These are phyloP conservation scores for Xylaria curta DNA, from an alignment of 495 filamentous ascomycete genomes.

Conservation along the genomic window DNA sequence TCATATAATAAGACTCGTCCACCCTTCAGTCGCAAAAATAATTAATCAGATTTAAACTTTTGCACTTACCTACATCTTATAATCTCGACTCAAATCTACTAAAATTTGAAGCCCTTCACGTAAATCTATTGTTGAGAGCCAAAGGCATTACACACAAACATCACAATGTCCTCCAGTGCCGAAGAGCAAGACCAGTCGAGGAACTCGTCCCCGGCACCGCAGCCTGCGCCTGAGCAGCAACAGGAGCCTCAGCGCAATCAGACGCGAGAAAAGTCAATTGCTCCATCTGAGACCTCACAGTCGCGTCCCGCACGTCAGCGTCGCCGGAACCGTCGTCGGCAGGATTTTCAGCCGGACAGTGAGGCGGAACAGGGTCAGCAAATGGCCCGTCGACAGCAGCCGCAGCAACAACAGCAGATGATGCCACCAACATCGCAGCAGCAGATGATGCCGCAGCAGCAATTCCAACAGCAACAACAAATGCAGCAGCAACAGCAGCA, in stretches of 20 bases:
- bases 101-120: neutral
- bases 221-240: constrained; percentile 18
- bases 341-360: constrained; percentile 19
- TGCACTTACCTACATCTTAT: neutral
- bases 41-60: neutral
- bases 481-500: constrained; percentile 54
- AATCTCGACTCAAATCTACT: neutral
- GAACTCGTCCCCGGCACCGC: constrained; percentile 21
- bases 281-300: constrained; percentile 14
- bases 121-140: neutral
- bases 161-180: constrained; percentile 20
- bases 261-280: constrained; percentile 19
- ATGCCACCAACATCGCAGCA: constrained; percentile 25
- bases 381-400: constrained; percentile 12
- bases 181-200: constrained; percentile 22
- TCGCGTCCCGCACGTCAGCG: constrained; percentile 27
- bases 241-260: constrained; percentile 11
- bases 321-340: constrained; percentile 20
- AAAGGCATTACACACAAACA: neutral
- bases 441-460: constrained; percentile 57
- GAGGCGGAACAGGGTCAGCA: constrained; percentile 23
- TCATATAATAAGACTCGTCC: constrained; percentile 5
- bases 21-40: neutral
- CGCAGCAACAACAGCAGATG: constrained; percentile 18
- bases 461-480: constrained; percentile 32